Evolutionary conservation across 352 stramenopile species (phyloP), one percentile per base, ranked within the genome.

Genomic region (Hyaloperonospora arabidopsidis): DNA sequence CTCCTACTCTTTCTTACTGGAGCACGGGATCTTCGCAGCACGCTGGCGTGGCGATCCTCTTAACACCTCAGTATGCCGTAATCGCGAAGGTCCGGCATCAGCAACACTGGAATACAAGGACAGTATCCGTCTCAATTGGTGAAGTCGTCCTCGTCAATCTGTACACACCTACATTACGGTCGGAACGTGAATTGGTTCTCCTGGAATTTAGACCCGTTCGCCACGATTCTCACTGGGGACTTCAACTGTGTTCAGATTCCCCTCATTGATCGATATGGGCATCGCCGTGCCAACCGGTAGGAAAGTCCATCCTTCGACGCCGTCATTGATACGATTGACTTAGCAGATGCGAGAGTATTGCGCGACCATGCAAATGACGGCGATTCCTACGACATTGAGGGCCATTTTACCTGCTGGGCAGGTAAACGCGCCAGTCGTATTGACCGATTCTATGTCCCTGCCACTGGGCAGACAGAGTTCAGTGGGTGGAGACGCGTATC

Each of bases 201-300:
- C 25, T 29, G 25, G 7, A 29, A 29, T 29, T 29, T 29, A 29
- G 3, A 3, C 25, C 25, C 25, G 25, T 29, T 29, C 25, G 25
- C 25, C 25, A 29, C 25, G 25, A 28, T 25, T 18, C 19, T 22
- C n/a, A 13, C 38, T 6, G 39, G n/a, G 0, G 5, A 23, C 19
- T 47, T 47, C 41, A 47, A 47, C 19, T 23, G 41, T 15, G 41
- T 47, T 14, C 41, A 47, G 41, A 47, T 5, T 32, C 41, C 41
- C 2, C n/a, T 32, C 28, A 17, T 47, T 18, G 21, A 34, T 23
- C 18, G 21, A 5, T 23, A 32, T 12, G 41, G n/a, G 10, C 19
- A 8, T 11, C 6, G 11, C 2, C 4, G 19, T 28, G 15, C 18
- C 3, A n/a, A 23, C 14, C n/a, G 19, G 28, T 23, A 15, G 14